Evolutionary conservation across 495 filamentous ascomycete species (phyloP), one percentile per base, ranked within the genome.

Genomic region (Recurvomyces mirabilis): DNA sequence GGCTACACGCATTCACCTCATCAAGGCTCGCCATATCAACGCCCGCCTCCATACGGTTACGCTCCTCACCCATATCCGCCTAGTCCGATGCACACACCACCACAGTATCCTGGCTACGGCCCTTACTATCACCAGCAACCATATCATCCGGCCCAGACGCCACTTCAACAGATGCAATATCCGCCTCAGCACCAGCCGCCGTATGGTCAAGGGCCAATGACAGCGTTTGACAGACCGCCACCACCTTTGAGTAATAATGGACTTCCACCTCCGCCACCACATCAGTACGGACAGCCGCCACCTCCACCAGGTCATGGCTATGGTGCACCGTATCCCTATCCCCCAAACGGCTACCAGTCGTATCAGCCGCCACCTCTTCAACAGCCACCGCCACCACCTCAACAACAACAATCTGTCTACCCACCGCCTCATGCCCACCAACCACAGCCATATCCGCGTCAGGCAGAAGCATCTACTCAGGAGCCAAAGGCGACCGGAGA

Each of bases 1-100:
- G 61, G 67, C 0, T 79, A 74, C 49, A 57, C 68, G 4, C 68
- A 72, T 13, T 60, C 68, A 26, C 67, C 73, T 15, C 70, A 74
- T 19, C 67, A 63, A 51, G 67, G 77, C 23, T 50, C 53, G 12
- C 60, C 55, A 36, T 59, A 60, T 36, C 21, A 21, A 25, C 53
- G 51, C 28, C 14, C 69, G 59, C 59, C 72, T 46, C 65, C 69
- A 22, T 60, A 65, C 34, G 52, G 54, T 26, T 60, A 71, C 25
- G 32, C 21, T 49, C 62, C 71, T 26, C 56, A 67, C 41, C 61
- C 70, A 13, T 66, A 67, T 32, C 53, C 55, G 11, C 54, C 38
- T 25, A 56, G 46, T 47, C 58, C 58, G 11, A 55, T 59, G 43
- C 37, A 39, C 17, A 59, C 58, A 20, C 58, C 58, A 14, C 57